Base-by-base conservation (phyloP, 305 asterid genomes). In the Striga hermonthica region DNA sequence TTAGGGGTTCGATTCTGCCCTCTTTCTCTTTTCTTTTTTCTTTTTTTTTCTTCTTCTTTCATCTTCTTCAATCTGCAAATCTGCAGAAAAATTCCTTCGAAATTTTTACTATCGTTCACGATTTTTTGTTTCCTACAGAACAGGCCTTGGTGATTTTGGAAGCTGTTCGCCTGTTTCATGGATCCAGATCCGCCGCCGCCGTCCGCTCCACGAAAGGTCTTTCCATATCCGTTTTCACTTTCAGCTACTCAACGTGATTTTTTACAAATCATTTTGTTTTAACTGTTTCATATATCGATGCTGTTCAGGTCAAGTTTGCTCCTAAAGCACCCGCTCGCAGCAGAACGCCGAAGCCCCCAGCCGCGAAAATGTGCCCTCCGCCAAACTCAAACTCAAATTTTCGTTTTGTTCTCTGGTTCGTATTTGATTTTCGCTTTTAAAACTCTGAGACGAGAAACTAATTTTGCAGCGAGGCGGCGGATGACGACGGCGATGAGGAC, bases 261-360 rank as follows among this genome's bases (percentile, higher is more conserved):
- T 34, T 15, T 61, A 4, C 53, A 13, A 15, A 5, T 47, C 62
- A 15, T 4, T 22, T 43, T n/a, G 10, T 65, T 16, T n/a, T 34
- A 36, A 9, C 37, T 6, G 14, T 36, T 44, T 55, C 13, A 6
- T n/a, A 6, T n/a, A 39, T 48, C 40, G 2, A 9, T 36, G 60
- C 71, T 56, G 9, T 54, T 68, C 79, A 86, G 90, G 62, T 71
- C 22, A 81, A 10, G 66, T 85, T 65, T 56, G 50, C 69, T 64
- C 94, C 94, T 0, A 86, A 78, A 71, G 64, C 13, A 61, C 84
- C 83, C 36, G 70, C 76, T 65, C 77, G 80, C 15, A 70, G 80
- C 15, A 70, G 73, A 60, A 34, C 64, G 7, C 37, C 53, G 66
- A 64, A n/a, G 48, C 70, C 57, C n/a, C 13, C 8, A 56, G 38